These are phyloP conservation scores for Mrakia gelida DNA, from an alignment of 768 basidiomycete genomes.

Conservation along the genomic window DNA sequence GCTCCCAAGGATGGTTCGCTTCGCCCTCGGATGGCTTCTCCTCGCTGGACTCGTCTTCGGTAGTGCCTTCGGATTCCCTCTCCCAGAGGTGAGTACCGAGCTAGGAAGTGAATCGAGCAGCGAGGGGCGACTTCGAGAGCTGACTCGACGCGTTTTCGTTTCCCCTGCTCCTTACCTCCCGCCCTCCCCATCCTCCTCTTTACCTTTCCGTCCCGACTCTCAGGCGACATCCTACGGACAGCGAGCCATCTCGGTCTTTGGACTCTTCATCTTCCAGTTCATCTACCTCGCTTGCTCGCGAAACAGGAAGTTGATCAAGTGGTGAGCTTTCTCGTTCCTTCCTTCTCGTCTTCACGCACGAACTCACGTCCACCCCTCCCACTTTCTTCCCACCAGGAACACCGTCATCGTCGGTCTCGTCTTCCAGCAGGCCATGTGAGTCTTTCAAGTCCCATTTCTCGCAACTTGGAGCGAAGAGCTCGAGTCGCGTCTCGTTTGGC, in stretches of 20 bases:
- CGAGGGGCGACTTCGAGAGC: neutral
- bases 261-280: conserved; percentile 72
- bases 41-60: conserved; percentile 75
- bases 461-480: no score
- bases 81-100: conserved; percentile 9
- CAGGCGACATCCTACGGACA: conserved; percentile 65
- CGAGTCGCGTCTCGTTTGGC: neutral
- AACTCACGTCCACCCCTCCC: neutral
- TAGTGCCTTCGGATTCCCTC: conserved; percentile 76
- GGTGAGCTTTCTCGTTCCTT: conserved; percentile 38
- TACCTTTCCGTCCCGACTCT: neutral
- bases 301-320: conserved; percentile 62
- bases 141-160: neutral
- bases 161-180: neutral
- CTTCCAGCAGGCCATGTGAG: conserved; percentile 65
- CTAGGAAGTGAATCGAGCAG: neutral
- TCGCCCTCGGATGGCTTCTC: conserved; percentile 68
- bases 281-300: conserved; percentile 66
- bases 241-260: conserved; percentile 74
- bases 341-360: neutral
- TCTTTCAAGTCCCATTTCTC: no score
- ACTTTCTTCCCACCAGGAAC: conserved; percentile 38
- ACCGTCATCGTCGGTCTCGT: conserved; percentile 56
- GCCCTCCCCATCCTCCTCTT: neutral
- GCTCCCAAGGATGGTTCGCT: conserved; percentile 52